Base-by-base conservation (phyloP, 306 rosid species). In the Styphnolobium japonicum region DNA sequence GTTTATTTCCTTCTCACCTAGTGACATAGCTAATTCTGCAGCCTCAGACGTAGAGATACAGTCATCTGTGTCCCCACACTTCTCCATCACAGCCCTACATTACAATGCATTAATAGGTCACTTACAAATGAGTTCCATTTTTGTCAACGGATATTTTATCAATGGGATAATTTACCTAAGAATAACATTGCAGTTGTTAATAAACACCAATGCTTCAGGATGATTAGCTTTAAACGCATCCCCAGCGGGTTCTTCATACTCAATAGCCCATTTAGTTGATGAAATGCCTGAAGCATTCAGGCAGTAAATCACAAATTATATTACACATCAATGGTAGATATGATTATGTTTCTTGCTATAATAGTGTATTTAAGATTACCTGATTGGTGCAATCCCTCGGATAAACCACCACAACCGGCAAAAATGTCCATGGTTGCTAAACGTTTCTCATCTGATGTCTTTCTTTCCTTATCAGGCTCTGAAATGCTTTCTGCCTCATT, bases 341-440 rank as follows among this genome's bases (percentile, higher is more conserved):
- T 11, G 63, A 19, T 15, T 21, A 22, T 12, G n/a, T 25, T 66
- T 40, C 45, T 37, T 52, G 51, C 70, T 42, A 25, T 49, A n/a
- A 66, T 10, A 73, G 18, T 36, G 18, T 15, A 60, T 58, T 60
- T 64, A 46, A 71, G 56, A 23, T 82, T 85, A 91, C 98, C 98
- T 6, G 97, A 85, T 61, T 86, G 92, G 67, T 87, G 87, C 86
- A 95, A 82, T 29, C 99, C 99, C 81, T 91, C 89, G 15, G 99
- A 95, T 71, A 95, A 82, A 66, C 99, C 99, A 75, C 98, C 99
- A 82, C 99, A 95, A 1, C 99, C 98, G 2, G 99, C 98, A 90
- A 95, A 95, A 77, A 93, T 93, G 85, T 95, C 97, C 60, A 95
- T 80, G 39, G 99, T 95, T 52, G 92, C 88, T 79, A 95, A 85